phyloP scores from a whole-genome alignment of 805 yeast species.

The Debaryomyces hansenii region DNA sequence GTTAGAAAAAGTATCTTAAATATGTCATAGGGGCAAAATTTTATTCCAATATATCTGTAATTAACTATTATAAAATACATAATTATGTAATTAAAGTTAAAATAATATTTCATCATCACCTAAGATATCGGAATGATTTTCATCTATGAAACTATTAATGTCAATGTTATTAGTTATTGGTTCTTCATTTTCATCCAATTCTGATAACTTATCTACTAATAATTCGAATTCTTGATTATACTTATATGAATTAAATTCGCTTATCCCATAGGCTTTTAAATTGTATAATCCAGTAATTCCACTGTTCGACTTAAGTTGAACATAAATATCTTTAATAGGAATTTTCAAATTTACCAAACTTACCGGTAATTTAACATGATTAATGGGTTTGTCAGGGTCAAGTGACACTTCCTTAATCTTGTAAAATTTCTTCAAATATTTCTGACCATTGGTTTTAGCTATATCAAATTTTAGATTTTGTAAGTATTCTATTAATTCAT shows the following conservation, averaged over 20 bases:
- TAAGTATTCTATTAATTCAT: conserved; percentile 17
- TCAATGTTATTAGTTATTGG: background rate
- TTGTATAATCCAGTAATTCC: conserved; percentile 15
- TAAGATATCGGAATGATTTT: background rate
- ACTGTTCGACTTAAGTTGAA: conserved; percentile 19
- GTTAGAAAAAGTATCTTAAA: too few species aligned
- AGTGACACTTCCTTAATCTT: conserved; percentile 26
- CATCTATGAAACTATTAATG: background rate
- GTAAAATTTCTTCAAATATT: conserved; percentile 29
- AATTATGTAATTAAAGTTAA: background rate
- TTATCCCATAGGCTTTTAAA: conserved; percentile 30
- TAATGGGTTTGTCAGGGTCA: conserved; percentile 12
- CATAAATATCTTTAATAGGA: conserved; percentile 31
- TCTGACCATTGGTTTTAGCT: conserved; percentile 11
- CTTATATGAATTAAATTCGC: conserved; percentile 24
- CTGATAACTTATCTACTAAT: conserved; percentile 10
- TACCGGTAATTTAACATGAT: conserved; percentile 33
- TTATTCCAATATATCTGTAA: too few species aligned
- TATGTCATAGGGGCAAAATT: too few species aligned
- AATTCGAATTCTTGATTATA: conserved; percentile 21
- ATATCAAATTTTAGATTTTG: conserved; percentile 12
- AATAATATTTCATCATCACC: conserved; percentile 1
- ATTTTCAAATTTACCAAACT: conserved; percentile 33
- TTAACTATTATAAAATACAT: too few species aligned
- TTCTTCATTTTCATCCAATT: background rate